Conservation (phyloP, 768 basidiomycete genomes). For the Inosperma sp. region DNA sequence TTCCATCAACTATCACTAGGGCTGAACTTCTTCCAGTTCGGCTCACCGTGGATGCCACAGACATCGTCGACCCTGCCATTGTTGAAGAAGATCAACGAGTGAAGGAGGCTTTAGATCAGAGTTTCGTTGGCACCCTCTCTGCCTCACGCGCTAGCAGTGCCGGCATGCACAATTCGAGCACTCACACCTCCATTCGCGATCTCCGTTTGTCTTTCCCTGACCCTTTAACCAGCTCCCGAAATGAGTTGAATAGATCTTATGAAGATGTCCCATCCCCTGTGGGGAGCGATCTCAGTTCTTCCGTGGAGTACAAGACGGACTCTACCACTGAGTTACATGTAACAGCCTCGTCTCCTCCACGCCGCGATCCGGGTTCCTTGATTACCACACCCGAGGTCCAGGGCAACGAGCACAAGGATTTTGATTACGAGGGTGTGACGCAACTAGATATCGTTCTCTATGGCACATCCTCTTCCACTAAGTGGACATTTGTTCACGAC, state of each 20-base stretch:
- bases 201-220: slow-evolving; percentile 80
- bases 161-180: slow-evolving; percentile 43
- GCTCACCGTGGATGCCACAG: slow-evolving; percentile 26
- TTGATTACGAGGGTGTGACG: slow-evolving; percentile 26
- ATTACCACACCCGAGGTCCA: slow-evolving; percentile 35
- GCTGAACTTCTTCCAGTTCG: slow-evolving; percentile 29
- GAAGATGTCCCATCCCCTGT: slow-evolving; percentile 44
- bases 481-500: slow-evolving; percentile 57
- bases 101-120: slow-evolving; percentile 75
- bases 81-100: slow-evolving; percentile 60
- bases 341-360: slow-evolving; percentile 14
- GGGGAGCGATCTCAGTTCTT: slow-evolving; percentile 28
- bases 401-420: slow-evolving; percentile 23
- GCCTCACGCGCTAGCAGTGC: slow-evolving; percentile 65
- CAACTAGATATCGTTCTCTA: slow-evolving; percentile 66
- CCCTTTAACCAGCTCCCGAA: slow-evolving; percentile 67
- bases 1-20: slow-evolving; percentile 25
- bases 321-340: slow-evolving; percentile 15
- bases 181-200: slow-evolving; percentile 64
- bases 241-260: slow-evolving; percentile 57
- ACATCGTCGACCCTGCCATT: slow-evolving; percentile 36
- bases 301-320: slow-evolving; percentile 21
- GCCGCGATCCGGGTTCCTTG: slow-evolving; percentile 34
- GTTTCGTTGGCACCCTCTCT: slow-evolving; percentile 75
- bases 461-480: slow-evolving; percentile 52